Evolutionary conservation across 345 rosid genomes (phyloP).

Genomic region (Citropsis articulata): DNA sequence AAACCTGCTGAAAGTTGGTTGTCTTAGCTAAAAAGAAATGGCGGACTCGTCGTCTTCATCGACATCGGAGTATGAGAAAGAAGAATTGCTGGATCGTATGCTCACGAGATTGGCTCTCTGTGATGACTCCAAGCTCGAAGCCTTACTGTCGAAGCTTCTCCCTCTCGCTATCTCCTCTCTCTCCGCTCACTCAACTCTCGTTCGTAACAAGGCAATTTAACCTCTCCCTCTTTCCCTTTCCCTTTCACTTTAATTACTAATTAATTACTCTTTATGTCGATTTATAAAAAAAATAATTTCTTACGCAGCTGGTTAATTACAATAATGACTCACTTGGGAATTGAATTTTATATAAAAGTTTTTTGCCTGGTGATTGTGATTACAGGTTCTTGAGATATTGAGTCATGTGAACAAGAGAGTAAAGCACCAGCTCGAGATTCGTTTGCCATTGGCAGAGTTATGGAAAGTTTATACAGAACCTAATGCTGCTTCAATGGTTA

Average conservation of each 20-base stretch:
- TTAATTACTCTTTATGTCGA: too few species aligned
- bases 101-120: conserved; percentile 84
- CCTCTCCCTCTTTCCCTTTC: neutral
- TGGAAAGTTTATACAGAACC: conserved; percentile 66
- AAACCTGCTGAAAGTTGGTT: neutral
- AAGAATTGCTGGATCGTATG: conserved; percentile 93
- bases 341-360: neutral
- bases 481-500: conserved; percentile 69
- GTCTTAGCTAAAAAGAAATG: conserved; percentile 32
- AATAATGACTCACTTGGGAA: too few species aligned
- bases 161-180: conserved; percentile 78
- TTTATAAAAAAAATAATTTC: too few species aligned
- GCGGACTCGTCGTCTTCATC: conserved; percentile 46
- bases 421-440: conserved; percentile 76
- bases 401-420: conserved; percentile 97
- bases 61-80: conserved; percentile 62
- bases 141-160: conserved; percentile 72
- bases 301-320: too few species aligned
- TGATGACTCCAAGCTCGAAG: conserved; percentile 77
- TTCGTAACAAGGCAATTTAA: conserved; percentile 70
- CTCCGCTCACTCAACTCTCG: conserved; percentile 52
- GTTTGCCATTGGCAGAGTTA: conserved; percentile 64
- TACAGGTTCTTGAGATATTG: conserved; percentile 89
- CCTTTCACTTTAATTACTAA: neutral
- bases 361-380: neutral